phyloP scores from a whole-genome alignment of 2,329 filamentous ascomycete species.

The Colletotrichum acutatum region DNA sequence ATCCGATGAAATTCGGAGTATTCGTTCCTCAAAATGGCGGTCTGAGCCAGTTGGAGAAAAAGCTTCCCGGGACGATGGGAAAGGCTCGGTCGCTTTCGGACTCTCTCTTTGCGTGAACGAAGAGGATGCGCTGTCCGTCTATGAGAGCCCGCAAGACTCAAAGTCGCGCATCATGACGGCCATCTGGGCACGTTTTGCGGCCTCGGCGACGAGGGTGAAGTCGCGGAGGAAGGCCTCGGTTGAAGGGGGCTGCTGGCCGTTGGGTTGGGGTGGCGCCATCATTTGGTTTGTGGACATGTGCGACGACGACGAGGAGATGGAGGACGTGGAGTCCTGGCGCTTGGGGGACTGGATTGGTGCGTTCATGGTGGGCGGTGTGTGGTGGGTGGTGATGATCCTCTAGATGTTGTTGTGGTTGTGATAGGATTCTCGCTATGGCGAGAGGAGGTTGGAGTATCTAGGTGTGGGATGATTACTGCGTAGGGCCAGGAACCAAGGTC shows the following conservation, averaged over 20 bases:
- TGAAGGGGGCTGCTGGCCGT: slow-evolving; percentile 47
- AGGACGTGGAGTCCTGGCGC: slow-evolving; percentile 29
- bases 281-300: slow-evolving; percentile 42
- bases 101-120: background rate
- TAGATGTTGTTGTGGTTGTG: background rate
- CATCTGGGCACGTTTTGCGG: slow-evolving; percentile 92
- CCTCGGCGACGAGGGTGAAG: slow-evolving; percentile 89
- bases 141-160: slow-evolving; percentile 73
- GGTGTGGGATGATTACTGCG: background rate
- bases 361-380: slow-evolving; percentile 29
- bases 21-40: background rate
- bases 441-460: background rate
- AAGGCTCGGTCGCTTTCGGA: background rate
- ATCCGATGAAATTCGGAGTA: slow-evolving; percentile 3
- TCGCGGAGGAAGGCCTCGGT: slow-evolving; percentile 77
- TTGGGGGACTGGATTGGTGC: slow-evolving; percentile 32
- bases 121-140: background rate
- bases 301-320: slow-evolving; percentile 40
- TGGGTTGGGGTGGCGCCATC: slow-evolving; percentile 40
- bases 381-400: background rate
- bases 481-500: background rate
- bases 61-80: background rate
- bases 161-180: slow-evolving; percentile 89
- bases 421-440: background rate
- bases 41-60: slow-evolving; percentile 2